Evolutionary conservation across 1,284 basidiomycete species (phyloP).

Genomic region (Porogramme epimiltina): DNA sequence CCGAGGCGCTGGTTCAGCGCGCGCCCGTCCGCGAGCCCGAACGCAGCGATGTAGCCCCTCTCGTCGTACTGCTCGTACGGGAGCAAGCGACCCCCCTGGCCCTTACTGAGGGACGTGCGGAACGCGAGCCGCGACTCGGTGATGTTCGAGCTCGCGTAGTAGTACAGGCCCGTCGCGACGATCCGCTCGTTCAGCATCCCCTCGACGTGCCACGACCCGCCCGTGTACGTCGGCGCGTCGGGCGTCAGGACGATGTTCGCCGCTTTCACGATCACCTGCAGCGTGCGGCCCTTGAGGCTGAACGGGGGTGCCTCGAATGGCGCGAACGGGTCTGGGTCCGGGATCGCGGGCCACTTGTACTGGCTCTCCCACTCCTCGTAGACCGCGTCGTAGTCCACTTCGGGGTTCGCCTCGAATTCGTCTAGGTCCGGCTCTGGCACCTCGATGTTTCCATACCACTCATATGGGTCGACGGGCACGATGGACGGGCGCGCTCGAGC

Average conservation of each 20-base stretch:
- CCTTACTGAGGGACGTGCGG: not conserved
- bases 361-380: not conserved
- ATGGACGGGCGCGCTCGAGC: not conserved
- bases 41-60: slow-evolving; percentile 1
- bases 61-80: slow-evolving; percentile 1
- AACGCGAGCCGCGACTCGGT: not conserved
- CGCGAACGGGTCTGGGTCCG: slow-evolving; percentile 5
- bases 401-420: no score
- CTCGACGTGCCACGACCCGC: slow-evolving; percentile 31
- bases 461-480: not conserved
- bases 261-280: slow-evolving; percentile 9
- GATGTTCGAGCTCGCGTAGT: slow-evolving; percentile 20
- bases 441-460: no score
- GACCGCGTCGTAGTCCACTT: slow-evolving; percentile 1
- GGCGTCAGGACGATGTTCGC: not conserved
- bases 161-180: slow-evolving; percentile 30
- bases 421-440: no score
- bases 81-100: not conserved
- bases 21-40: not conserved
- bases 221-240: not conserved
- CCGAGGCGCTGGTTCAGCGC: slow-evolving; percentile 24
- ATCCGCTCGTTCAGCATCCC: slow-evolving; percentile 49
- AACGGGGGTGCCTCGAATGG: not conserved
- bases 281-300: not conserved
- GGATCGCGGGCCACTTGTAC: slow-evolving; percentile 4